Evolutionary conservation across 2,329 filamentous ascomycete species (phyloP), one percentile per base, ranked within the genome.

Genomic region (Aplosporella prunicola): DNA sequence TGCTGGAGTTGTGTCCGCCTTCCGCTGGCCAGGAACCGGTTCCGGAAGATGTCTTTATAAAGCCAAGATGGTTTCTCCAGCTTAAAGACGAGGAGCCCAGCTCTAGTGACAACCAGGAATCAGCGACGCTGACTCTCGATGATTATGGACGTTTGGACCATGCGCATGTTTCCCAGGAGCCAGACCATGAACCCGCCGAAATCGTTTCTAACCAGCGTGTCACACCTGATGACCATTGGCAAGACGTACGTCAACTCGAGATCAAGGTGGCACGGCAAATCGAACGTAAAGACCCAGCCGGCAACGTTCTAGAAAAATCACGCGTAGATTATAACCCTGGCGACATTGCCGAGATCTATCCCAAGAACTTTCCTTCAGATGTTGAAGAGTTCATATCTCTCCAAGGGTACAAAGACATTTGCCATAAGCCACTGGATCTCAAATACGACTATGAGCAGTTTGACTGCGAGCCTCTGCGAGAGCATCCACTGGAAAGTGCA

Each of bases 211-310:
- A 93, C 52, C 58, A 66, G 13, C 75, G 88, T 11, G 58, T 93
- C 5, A 98, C 91, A 0, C 78, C 88, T 0, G 32, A 57, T 1
- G 65, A 67, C 2, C 91, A 98, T 61, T 95, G 86, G 80, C 91
- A 98, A 64, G 91, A 98, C 62, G 89, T 96, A 29, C 82, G 91
- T 0, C 74, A 83, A 35, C 61, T 95, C n/a, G 71, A 67, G 2
- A 67, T 96, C 10, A 67, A 9, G 60, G 67, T 9, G 49, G 60
- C 3, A 54, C 51, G 30, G 3, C 32, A 40, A 30, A 35, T 27
- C 16, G 20, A 13, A 13, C 38, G 38, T 4, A 13, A 20, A n/a
- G 37, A 39, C n/a, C 17, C 18, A n/a, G n/a, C 26, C 20, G 32
- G 32, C 2, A 32, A 27, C 13, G 6, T 6, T 15, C 31, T 35